phyloP scores from a whole-genome alignment of 2,329 filamentous ascomycete species.

The Cadophora sp. region DNA sequence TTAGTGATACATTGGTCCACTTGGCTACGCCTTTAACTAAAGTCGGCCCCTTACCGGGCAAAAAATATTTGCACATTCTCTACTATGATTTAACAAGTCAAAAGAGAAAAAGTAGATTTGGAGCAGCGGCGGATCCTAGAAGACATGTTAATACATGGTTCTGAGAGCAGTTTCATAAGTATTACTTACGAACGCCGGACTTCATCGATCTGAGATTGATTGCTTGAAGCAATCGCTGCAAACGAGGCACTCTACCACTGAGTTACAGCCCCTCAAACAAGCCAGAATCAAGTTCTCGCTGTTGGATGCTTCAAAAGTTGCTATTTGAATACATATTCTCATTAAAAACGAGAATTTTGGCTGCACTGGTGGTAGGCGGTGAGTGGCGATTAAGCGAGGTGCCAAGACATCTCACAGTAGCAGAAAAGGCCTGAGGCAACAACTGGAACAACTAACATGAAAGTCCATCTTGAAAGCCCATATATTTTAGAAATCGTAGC shows the following conservation, averaged over 20 bases:
- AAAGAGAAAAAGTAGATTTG: background rate
- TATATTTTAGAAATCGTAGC: too few relatives aligned
- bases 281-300: background rate
- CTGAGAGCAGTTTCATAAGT: constrained; percentile 12
- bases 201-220: constrained; percentile 20
- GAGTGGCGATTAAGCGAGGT: background rate
- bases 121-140: constrained; percentile 21
- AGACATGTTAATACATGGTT: constrained; percentile 10
- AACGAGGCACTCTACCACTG: constrained; percentile 24
- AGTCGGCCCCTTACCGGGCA: background rate
- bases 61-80: background rate
- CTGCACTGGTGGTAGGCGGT: background rate
- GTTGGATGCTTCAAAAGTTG: background rate
- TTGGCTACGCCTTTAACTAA: background rate
- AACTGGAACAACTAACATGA: background rate
- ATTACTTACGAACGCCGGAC: constrained; percentile 19
- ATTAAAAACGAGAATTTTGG: background rate
- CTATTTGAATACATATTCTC: background rate
- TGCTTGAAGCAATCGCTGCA: background rate
- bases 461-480: too few relatives aligned
- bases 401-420: background rate
- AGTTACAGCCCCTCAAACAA: constrained; percentile 17
- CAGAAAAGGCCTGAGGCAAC: background rate
- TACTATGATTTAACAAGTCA: background rate
- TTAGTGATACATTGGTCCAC: background rate